Base-by-base conservation (phyloP, 2,329 filamentous ascomycete genomes). In the Tolypocladium cylindrosporum region DNA sequence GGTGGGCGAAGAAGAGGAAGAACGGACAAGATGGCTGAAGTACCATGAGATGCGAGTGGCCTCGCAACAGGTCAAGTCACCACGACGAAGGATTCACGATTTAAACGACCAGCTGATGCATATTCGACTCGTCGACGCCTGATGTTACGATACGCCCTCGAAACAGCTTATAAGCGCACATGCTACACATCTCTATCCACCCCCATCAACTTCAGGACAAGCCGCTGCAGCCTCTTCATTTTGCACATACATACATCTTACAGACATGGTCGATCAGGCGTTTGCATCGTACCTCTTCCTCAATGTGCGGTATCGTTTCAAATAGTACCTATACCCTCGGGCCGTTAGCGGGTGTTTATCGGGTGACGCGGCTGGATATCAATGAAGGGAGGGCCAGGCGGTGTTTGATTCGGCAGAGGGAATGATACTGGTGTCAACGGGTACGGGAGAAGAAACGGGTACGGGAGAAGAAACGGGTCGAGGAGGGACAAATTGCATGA, bases 231-330 rank as follows among this genome's bases (percentile, higher is more conserved):
- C 48, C 19, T 37, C 31, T 36, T 31, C 48, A 37, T 36, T 14
- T 13, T n/a, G 9, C 48, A 37, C 31, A 37, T n/a, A 11, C 48
- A 36, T 19, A 37, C 31, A 37, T 52, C 48, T 21, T 52, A 21
- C 48, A 21, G 31, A 16, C 11, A 55, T 52, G 4, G 40, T 48
- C 75, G 31, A 61, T 70, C 59, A 74, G 21, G 69, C 72, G 41
- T 68, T 61, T 50, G 69, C 73, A 62, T 85, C 81, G 75, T 97
- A 97, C 69, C 90, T 81, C 75, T 94, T 87, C 68, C 88, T 86
- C 67, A 97, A 75, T 34, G 90, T 85, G 65, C 93, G 87, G 76
- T 97, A 97, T 70, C 89, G 84, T 78, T 95, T 96, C 67, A 97
- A 79, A 76, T 94, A 96, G 74, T 96, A 95, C 70, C 90, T 95